Base-by-base conservation (phyloP, 2,329 filamentous ascomycete genomes). In the Botrytis fabae region DNA sequence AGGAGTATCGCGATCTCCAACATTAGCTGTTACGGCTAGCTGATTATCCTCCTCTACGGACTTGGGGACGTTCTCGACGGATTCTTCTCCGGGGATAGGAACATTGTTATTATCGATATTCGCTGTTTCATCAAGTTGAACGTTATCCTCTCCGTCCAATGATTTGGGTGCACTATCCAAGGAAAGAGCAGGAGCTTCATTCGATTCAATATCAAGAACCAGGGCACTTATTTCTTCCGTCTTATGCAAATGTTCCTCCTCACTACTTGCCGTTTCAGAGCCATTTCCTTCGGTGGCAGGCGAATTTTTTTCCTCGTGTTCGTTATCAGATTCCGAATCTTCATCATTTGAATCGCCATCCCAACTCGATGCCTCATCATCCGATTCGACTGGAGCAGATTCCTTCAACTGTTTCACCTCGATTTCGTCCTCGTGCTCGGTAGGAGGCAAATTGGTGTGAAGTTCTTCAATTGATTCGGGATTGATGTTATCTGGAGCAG, bases 281-380 rank as follows among this genome's bases (percentile, higher is more conserved):
- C 54, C 35, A 5, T 25, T 42, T 57, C 9, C 48, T 42, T 57
- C 38, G 22, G 14, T 16, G 6, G 7, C n/a, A 59, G 35, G n/a
- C 10, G 51, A 40, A 1, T 68, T 18, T 16, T 57, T 35, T 18
- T 68, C n/a, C 48, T 28, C 48, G n/a, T 57, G n/a, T 18, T 69
- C 48, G 48, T 57, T 38, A 38, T 40, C 48, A 44, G 65, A 57
- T 42, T 57, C n/a, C 2, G 48, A 57, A 9, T 59, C n/a, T 42
- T 42, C 16, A 25, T 68, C 48, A 51, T 51, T 68, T 9, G 65
- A 68, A 42, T 32, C 65, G 25, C 35, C 65, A 57, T 69, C 48
- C 65, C 65, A 57, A 16, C 51, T 57, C 28, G 38, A 57, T 44
- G 48, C n/a, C 25, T 57, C 65, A 22, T 57, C 42, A 32, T 68